Evolutionary conservation across 495 filamentous ascomycete species (phyloP), one percentile per base, ranked within the genome.

Genomic region (Talaromyces wortmannii): DNA sequence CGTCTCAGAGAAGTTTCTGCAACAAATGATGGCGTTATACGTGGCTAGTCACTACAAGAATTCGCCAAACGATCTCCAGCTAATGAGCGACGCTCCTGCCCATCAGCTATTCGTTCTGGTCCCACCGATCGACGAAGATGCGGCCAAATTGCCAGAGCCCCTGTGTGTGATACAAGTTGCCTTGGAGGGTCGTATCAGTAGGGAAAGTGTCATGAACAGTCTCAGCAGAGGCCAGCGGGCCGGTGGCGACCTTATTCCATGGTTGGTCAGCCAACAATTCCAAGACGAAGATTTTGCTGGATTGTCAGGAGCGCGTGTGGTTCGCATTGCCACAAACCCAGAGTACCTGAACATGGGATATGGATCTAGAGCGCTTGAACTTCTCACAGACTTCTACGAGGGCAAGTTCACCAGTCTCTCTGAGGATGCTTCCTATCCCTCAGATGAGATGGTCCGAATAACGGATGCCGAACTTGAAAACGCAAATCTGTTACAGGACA

Each of bases 1-100:
- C 10, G 90, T 97, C 7, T 95, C 92, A 7, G 95, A 99, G 63
- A 94, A 91, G 67, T 98, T 99, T 72, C 77, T 99, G 47, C 95
- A 97, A 65, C 89, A 96, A 58, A 96, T 97, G 91, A 91, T 99
- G 71, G 89, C 91, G 8, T 82, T 99, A 2, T 97, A 97, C 62
- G 94, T 97, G n/a, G 91, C 95, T 15, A 92, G 88, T 64, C 92
- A 97, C 66, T 97, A 99, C 75, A 97, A 97, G 70, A 99, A 99
- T 70, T 91, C 91, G 1, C 95, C 95, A 4, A 96, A 99, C 62
- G 95, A 99, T 64, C 79, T 99, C 30, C 95, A 97, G 67, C 83
- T 99, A 33, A 94, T 99, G 88, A 92, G 87, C 60, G 95, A 99
- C 73, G 94, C 95, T 6, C 95, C 95, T 10, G 92, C 94, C 0